These are phyloP conservation scores for Strobilomyces confusus DNA, from an alignment of 768 basidiomycete species.

Conservation along the genomic window DNA sequence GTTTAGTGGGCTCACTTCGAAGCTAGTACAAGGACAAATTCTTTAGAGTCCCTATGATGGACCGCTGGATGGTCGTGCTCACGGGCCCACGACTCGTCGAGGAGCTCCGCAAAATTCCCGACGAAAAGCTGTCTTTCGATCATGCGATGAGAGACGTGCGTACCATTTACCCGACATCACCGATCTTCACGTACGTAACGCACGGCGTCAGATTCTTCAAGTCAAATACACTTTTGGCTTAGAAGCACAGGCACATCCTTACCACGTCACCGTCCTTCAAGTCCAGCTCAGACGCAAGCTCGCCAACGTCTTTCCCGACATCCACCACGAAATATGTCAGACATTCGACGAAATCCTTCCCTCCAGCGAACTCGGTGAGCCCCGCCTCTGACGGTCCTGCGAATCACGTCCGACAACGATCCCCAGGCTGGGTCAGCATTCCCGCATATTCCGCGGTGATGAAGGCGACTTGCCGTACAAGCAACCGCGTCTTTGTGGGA, in stretches of 20 bases:
- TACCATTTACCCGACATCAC: slow-evolving; percentile 1
- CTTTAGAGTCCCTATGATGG: slow-evolving; percentile 43
- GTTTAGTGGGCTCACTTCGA: slow-evolving; percentile 13
- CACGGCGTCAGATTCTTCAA: slow-evolving; percentile 33
- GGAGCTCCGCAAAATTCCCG: slow-evolving; percentile 47
- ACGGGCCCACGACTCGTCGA: slow-evolving; percentile 41
- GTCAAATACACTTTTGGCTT: slow-evolving; percentile 37
- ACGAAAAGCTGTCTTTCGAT: slow-evolving; percentile 42
- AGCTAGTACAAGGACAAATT: slow-evolving; percentile 29
- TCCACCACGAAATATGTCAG: slow-evolving; percentile 32
- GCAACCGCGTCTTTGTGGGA: slow-evolving; percentile 42
- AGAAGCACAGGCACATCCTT: slow-evolving; percentile 31
- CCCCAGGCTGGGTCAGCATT: slow-evolving; percentile 30
- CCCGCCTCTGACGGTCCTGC: slow-evolving; percentile 1
- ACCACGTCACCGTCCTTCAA: slow-evolving; percentile 34
- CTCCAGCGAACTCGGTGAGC: slow-evolving; percentile 16
- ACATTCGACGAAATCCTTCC: slow-evolving; percentile 31
- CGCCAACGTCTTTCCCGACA: slow-evolving; percentile 28
- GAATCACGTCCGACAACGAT: slow-evolving; percentile 7
- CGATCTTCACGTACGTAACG: slow-evolving; percentile 17
- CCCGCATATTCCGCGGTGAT: slow-evolving; percentile 27
- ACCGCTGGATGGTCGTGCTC: slow-evolving; percentile 45
- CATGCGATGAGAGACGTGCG: slow-evolving; percentile 39
- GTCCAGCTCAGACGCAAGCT: slow-evolving; percentile 34
- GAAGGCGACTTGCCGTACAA: slow-evolving; percentile 34